Evolutionary conservation across 2,329 filamentous ascomycete species (phyloP), one percentile per base, ranked within the genome.

Genomic region (Gyromitra esculenta): DNA sequence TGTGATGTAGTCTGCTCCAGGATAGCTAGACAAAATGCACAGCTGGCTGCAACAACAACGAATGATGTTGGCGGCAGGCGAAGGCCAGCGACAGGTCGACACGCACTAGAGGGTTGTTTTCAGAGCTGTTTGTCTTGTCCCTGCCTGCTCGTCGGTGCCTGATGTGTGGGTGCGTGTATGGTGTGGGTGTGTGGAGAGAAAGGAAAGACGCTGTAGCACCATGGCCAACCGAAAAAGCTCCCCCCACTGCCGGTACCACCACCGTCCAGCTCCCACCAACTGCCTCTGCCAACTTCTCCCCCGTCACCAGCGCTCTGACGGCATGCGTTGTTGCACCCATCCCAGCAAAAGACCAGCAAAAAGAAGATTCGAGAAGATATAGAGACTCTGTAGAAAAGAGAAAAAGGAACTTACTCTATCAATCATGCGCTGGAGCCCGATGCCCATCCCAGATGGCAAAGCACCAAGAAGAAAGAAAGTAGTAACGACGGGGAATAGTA

Each of bases 201-300:
- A 64, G 59, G 59, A 18, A n/a, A 64, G 60, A 15, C 39, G 43
- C 35, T 71, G 68, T 39, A 66, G 41, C 18, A 59, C 31, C 62
- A 75, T 59, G 63, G 45, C 64, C 71, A 74, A 68, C 63, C 71
- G 64, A 41, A 45, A 68, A 45, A 68, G 50, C 66, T 70, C 65
- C 59, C 65, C 59, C 59, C 57, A 64, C 11, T 15, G 18, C 56
- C 13, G 21, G 52, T 57, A 67, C 63, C 41, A 60, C 63, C 41
- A 15, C 41, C 15, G 25, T 15, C 68, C 31, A 18, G 59, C 59
- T 43, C 43, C 62, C n/a, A 52, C 62, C 63, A 52, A 66, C 25
- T 35, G 43, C 15, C 45, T 43, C 13, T 18, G n/a, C 21, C 52
- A 43, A 41, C 54, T 69, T 69, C 66, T 59, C 31, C 65, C 11